phyloP scores from a whole-genome alignment of 2,329 filamentous ascomycete genomes.

The Ambrosiella cleistominuta region DNA sequence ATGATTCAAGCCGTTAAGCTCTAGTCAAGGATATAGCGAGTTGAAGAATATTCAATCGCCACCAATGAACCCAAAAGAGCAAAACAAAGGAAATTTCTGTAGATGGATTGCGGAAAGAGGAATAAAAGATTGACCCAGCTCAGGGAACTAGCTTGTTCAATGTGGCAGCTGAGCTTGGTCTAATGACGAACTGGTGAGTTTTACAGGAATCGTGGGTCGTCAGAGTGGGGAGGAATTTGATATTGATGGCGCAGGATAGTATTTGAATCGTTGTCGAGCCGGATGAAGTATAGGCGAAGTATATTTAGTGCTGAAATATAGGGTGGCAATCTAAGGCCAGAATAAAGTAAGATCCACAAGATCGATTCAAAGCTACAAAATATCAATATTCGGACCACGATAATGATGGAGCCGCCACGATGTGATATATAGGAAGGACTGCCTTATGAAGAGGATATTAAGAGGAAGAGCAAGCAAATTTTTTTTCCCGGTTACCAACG shows the following conservation, averaged over 20 bases:
- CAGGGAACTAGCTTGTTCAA: conserved; percentile 1
- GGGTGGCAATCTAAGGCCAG: background rate
- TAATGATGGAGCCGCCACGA: background rate
- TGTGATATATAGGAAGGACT: background rate
- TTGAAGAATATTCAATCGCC: background rate
- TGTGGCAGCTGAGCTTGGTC: background rate
- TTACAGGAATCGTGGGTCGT: background rate
- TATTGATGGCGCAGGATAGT: background rate
- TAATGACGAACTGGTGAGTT: background rate
- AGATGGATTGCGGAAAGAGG: background rate
- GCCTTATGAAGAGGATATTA: background rate
- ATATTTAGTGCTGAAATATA: background rate
- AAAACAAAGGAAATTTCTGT: background rate
- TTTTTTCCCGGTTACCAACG: background rate
- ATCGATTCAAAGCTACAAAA: background rate
- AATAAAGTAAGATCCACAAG: background rate
- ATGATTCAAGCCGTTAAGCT: background rate
- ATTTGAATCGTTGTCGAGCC: too few species aligned
- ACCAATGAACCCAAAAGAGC: background rate
- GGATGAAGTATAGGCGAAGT: background rate
- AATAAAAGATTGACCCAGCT: background rate
- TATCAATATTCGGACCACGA: background rate
- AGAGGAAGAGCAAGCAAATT: background rate
- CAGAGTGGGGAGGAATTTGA: background rate
- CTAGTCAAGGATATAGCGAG: background rate